A percentile compares a stretch with the other conserved stretches of the same genome.
phyloP scores from a whole-genome alignment of 1,284 basidiomycete species.

The Rhodotorula glutinis region DNA sequence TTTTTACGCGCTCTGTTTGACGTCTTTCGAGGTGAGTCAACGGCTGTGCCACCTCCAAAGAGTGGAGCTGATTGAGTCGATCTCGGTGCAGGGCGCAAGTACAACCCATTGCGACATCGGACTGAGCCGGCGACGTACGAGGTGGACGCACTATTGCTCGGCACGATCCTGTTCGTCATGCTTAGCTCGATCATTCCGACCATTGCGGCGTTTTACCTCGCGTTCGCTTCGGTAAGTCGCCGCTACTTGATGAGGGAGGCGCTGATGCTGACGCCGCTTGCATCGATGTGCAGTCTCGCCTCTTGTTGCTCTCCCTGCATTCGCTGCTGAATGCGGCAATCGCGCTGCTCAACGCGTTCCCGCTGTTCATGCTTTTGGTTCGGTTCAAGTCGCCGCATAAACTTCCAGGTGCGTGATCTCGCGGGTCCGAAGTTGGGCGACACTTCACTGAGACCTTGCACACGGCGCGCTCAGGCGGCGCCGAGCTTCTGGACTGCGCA shows the following conservation, averaged over 20 bases:
- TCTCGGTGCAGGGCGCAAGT: slow-evolving; percentile 66
- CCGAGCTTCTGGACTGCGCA: neutral
- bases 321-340: slow-evolving; percentile 63
- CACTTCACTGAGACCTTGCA: neutral
- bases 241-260: neutral
- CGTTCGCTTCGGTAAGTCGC: slow-evolving; percentile 68
- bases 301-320: slow-evolving; percentile 57
- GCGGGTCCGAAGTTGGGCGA: too few species aligned
- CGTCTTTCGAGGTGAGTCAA: slow-evolving; percentile 76
- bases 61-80: neutral
- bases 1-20: slow-evolving; percentile 76
- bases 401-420: slow-evolving; percentile 62
- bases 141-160: slow-evolving; percentile 87
- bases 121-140: slow-evolving; percentile 88
- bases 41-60: neutral
- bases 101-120: slow-evolving; percentile 74
- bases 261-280: neutral
- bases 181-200: slow-evolving; percentile 89
- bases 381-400: slow-evolving; percentile 79
- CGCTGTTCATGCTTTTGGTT: slow-evolving; percentile 81
- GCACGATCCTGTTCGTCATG: slow-evolving; percentile 90
- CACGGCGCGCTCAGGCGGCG: neutral
- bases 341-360: slow-evolving; percentile 82
- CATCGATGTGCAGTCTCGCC: neutral
- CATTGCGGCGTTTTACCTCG: slow-evolving; percentile 73